Percentiles rank a stretch among this genome's conserved stretches.
phyloP scores from a whole-genome alignment of 2,329 filamentous ascomycete genomes.

The Pestalotiopsis sp. region DNA sequence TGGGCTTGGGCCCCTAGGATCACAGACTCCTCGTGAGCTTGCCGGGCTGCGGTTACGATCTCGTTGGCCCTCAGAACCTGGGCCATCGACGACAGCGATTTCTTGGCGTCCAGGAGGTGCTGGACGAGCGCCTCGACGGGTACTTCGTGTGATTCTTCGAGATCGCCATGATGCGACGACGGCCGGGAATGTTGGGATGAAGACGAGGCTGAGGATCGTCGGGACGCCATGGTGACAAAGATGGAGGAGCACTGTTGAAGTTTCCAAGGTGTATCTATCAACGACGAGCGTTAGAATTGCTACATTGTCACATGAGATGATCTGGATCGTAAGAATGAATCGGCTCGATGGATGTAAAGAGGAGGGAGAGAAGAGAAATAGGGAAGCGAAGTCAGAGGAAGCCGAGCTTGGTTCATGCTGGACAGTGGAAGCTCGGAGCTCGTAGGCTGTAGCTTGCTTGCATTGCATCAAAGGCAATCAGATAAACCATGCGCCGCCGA shows the following conservation, averaged over 20 bases:
- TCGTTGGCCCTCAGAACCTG: conserved; percentile 86
- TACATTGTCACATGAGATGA: conserved; percentile 16
- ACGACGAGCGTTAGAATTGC: conserved; percentile 10
- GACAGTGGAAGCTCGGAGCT: neutral
- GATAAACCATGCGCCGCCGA: neutral
- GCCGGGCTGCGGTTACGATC: conserved; percentile 76
- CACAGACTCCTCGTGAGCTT: conserved; percentile 77
- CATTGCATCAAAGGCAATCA: neutral
- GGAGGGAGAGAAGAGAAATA: neutral
- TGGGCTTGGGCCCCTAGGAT: conserved; percentile 70
- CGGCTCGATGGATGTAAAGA: neutral
- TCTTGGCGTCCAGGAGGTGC: conserved; percentile 84
- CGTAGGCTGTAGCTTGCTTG: neutral
- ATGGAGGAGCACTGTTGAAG: conserved; percentile 9
- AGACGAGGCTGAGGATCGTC: conserved; percentile 19
- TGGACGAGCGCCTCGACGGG: conserved; percentile 78
- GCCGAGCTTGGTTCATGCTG: neutral
- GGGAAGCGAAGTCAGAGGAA: neutral
- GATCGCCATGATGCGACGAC: conserved; percentile 31
- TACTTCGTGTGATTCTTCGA: conserved; percentile 40
- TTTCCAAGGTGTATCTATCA: neutral
- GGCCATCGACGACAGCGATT: conserved; percentile 80
- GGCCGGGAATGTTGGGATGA: conserved; percentile 26
- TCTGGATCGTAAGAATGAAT: neutral
- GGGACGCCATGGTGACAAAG: conserved; percentile 17